Evolutionary conservation across 192 early-diverging fungal species (phyloP), one percentile per base, ranked within the genome.

Genomic region (Physocladia obscura): DNA sequence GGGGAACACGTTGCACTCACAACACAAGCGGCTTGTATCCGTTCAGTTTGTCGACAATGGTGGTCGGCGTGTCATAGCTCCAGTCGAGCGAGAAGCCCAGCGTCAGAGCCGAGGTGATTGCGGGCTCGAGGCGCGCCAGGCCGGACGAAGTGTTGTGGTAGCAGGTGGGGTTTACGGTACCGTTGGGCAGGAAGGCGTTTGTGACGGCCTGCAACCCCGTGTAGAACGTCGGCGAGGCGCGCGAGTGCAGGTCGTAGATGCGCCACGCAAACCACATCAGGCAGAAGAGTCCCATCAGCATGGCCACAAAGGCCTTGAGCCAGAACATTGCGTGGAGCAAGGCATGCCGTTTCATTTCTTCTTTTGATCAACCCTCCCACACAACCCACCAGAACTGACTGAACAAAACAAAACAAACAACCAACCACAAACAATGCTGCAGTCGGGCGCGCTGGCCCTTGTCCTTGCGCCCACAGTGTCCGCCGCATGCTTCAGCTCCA

Each of bases 71-170:
- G 31, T 63, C 59, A 32, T 34, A 36, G 27, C 13, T 5, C 76
- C 76, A 77, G 62, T 77, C 67, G 40, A 76, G 35, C 22, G 27
- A 21, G 68, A 77, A 77, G 22, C 76, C 76, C 13, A 77, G 31
- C 27, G 61, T 27, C 38, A 50, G 15, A n/a, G 24, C 22, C 3
- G 27, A 17, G 15, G 15, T 8, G 2, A 47, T 44, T 34, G 38
- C 61, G 15, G 64, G 62, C 63, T 76, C 74, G 4, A 76, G 47
- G 11, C 70, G 11, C 5, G 74, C 74, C 6, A 36, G 51, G 17
- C 59, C 22, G 27, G 22, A 4, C 21, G 22, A 17, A 11, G 21
- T 35, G 6, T 58, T 29, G 62, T 50, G 47, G 21, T 4, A 29
- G 57, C 74, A 76, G 17, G 21, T 38, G 2, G 58, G 21, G 8